These are phyloP conservation scores for Halocafeteria seosinensis DNA, from an alignment of 108 stramenopile genomes.

Conservation along the genomic window DNA sequence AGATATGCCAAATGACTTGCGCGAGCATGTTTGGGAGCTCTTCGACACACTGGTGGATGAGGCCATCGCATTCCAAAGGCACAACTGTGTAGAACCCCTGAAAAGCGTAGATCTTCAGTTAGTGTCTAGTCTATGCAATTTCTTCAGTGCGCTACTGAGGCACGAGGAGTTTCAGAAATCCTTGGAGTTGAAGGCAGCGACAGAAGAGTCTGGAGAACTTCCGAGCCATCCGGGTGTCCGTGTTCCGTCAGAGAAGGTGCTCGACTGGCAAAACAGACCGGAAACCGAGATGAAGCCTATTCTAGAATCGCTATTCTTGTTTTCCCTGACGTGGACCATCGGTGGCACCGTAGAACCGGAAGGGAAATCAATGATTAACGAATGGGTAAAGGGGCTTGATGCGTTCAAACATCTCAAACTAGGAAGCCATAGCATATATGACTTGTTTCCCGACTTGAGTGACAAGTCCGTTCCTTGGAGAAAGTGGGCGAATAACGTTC, in stretches of 20 bases:
- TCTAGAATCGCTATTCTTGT: slow-evolving; percentile 36
- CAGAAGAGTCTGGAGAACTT: not conserved
- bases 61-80: slow-evolving; percentile 26
- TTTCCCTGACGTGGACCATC: slow-evolving; percentile 33
- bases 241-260: not conserved
- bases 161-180: slow-evolving; percentile 7
- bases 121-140: slow-evolving; percentile 22
- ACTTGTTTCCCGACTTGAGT: slow-evolving; percentile 12
- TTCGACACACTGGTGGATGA: slow-evolving; percentile 20
- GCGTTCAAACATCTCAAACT: not conserved
- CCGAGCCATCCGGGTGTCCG: no score
- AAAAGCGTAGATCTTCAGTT: slow-evolving; percentile 38
- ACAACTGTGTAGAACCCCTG: slow-evolving; percentile 29
- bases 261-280: not conserved
- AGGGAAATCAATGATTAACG: slow-evolving; percentile 21
- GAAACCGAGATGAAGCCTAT: not conserved
- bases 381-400: slow-evolving; percentile 12
- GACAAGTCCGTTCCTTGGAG: slow-evolving; percentile 18
- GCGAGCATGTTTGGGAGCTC: slow-evolving; percentile 21
- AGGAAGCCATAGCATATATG: not conserved
- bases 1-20: slow-evolving; percentile 12
- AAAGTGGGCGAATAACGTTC: slow-evolving; percentile 33
- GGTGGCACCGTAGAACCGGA: slow-evolving; percentile 24
- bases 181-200: no score
- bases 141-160: slow-evolving; percentile 22